Percentiles rank a stretch among this genome's conserved stretches.
Evolutionary conservation across 371 early-diverging fungal species (phyloP).

Genomic region (Parasitella parasitica): DNA sequence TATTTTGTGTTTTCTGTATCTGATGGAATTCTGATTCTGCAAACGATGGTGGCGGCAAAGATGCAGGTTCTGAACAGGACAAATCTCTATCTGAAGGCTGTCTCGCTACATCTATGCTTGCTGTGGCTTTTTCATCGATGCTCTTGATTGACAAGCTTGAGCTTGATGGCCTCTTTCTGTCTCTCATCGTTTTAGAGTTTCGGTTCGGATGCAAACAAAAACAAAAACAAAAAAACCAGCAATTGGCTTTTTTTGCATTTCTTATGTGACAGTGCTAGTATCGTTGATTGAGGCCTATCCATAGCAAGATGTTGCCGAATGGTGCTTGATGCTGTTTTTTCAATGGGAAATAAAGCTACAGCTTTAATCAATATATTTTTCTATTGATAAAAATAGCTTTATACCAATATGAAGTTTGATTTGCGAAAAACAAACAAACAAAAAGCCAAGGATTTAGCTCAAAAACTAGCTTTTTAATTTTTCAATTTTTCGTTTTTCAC

Average conservation of each 20-base stretch:
- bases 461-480: too few species aligned
- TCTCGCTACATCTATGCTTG: background rate
- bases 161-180: background rate
- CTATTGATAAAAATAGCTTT: too few species aligned
- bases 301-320: too few species aligned
- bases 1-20: slow-evolving; percentile 30
- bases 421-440: too few species aligned
- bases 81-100: background rate
- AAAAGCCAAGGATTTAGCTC: too few species aligned
- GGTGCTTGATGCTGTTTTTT: too few species aligned
- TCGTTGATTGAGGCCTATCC: too few species aligned
- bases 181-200: background rate
- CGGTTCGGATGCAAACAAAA: background rate
- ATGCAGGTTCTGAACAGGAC: too few species aligned
- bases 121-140: background rate
- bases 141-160: background rate
- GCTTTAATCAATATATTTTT: too few species aligned
- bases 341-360: too few species aligned
- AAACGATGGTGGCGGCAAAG: slow-evolving; percentile 45
- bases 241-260: background rate
- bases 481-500: too few species aligned
- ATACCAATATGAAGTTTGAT: too few species aligned
- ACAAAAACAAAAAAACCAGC: background rate
- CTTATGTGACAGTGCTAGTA: background rate
- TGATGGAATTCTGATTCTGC: slow-evolving; percentile 49